Percentiles rank a stretch among this genome's conserved stretches.
These are phyloP conservation scores for Murraya koenigii DNA, from an alignment of 345 rosid species.

Conservation along the genomic window DNA sequence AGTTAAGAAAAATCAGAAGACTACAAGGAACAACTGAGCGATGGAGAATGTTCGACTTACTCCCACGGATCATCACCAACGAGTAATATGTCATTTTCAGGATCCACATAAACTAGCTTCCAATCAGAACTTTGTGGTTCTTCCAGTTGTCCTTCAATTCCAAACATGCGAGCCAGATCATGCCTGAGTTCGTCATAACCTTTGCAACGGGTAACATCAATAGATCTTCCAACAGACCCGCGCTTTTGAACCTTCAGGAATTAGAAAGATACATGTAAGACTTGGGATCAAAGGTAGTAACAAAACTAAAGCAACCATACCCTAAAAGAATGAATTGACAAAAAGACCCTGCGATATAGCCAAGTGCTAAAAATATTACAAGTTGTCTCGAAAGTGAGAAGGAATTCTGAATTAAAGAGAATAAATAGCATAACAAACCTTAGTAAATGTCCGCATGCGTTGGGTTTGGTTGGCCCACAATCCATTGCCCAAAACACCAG, in stretches of 20 bases:
- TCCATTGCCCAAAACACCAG: constrained; percentile 77
- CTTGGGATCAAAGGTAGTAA: neutral
- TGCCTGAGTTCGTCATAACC: constrained; percentile 80
- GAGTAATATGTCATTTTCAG: constrained; percentile 87
- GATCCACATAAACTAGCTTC: constrained; percentile 93
- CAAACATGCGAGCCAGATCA: constrained; percentile 94
- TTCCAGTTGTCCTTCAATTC: constrained; percentile 92
- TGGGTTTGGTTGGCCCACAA: constrained; percentile 82
- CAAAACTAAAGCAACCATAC: neutral
- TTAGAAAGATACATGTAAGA: neutral
- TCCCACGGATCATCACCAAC: constrained; percentile 99
- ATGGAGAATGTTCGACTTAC: constrained; percentile 45
- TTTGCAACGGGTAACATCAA: constrained; percentile 81
- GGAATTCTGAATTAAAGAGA: neutral
- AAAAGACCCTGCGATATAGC: neutral
- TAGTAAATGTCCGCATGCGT: constrained; percentile 90
- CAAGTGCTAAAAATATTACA: neutral
- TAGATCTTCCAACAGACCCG: constrained; percentile 94
- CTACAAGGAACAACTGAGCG: too few relatives aligned
- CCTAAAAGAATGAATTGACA: neutral
- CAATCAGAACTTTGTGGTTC: constrained; percentile 90
- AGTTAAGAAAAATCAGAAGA: neutral
- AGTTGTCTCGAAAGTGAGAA: neutral
- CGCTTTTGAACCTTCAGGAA: constrained; percentile 89
- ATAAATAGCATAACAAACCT: constrained; percentile 47